Evolutionary conservation across 1,284 basidiomycete genomes (phyloP).

Genomic region (Wallemia hederae): DNA sequence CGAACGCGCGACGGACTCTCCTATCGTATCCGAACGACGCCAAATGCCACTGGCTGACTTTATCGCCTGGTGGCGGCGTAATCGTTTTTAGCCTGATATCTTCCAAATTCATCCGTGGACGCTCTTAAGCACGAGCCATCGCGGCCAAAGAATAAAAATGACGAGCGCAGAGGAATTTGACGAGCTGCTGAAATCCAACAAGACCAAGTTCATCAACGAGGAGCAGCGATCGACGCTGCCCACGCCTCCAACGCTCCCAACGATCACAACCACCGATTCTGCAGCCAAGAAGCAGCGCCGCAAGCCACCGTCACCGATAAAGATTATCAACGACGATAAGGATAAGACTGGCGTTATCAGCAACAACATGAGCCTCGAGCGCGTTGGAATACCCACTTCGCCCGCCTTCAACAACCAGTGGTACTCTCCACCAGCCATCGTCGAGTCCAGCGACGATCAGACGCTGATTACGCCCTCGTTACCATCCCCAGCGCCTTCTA

Average conservation of each 20-base stretch:
- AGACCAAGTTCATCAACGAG: background rate
- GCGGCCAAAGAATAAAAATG: background rate
- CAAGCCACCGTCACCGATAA: background rate
- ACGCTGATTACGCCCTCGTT: no score
- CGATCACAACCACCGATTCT: background rate
- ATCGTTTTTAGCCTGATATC: background rate
- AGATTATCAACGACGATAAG: background rate
- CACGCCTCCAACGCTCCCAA: no score
- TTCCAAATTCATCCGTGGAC: background rate
- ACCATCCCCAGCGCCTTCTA: background rate
- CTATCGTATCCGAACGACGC: background rate
- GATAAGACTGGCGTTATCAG: background rate
- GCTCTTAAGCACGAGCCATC: background rate
- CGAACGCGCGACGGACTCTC: background rate
- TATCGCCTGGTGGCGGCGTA: background rate
- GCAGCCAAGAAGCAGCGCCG: background rate
- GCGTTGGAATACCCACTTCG: background rate
- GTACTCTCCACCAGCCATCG: no score
- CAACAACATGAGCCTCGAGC: background rate
- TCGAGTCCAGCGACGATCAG: no score
- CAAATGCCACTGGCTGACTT: background rate
- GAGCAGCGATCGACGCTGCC: background rate
- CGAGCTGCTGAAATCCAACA: background rate
- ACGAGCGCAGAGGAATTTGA: background rate
- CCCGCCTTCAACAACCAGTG: background rate